A percentile compares a stretch with the other conserved stretches of the same genome.
These are phyloP conservation scores for Medicago arabica DNA, from an alignment of 306 rosid genomes.

Conservation along the genomic window DNA sequence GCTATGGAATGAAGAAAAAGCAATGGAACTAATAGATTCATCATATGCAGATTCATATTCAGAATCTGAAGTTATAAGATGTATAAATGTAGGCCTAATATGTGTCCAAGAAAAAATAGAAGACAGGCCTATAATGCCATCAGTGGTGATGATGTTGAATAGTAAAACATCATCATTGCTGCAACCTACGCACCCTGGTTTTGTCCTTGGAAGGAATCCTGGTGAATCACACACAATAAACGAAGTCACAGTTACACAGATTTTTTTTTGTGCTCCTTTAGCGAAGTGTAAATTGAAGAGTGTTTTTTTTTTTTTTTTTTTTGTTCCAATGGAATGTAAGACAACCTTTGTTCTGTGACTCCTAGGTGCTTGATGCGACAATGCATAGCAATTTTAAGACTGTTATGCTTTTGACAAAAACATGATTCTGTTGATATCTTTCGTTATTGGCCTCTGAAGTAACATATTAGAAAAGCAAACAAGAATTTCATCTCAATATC, in stretches of 20 bases:
- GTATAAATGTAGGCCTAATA: conserved; percentile 59
- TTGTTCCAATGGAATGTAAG: neutral
- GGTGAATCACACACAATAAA: conserved; percentile 49
- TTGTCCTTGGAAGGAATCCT: conserved; percentile 50
- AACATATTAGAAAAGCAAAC: too few species aligned
- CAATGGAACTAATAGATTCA: conserved; percentile 58
- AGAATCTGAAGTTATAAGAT: conserved; percentile 57
- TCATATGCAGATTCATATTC: conserved; percentile 45
- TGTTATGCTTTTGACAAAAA: too few species aligned
- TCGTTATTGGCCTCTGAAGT: too few species aligned
- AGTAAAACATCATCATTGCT: conserved; percentile 59
- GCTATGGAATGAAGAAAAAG: conserved; percentile 61
- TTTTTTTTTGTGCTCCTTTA: neutral
- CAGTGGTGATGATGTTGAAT: conserved; percentile 60
- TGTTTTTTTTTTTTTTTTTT: neutral
- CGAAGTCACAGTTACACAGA: conserved; percentile 6
- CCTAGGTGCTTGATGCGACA: too few species aligned
- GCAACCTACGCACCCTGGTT: conserved; percentile 68
- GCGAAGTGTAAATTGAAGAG: neutral
- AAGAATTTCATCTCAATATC: too few species aligned
- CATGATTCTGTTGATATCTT: too few species aligned
- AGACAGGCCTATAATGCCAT: conserved; percentile 50
- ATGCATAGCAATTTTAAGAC: too few species aligned
- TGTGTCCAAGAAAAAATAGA: conserved; percentile 52
- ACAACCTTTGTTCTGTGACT: neutral